These are phyloP conservation scores for Sclerotiophoma versabilis DNA, from an alignment of 2,329 filamentous ascomycete genomes.

Conservation along the genomic window DNA sequence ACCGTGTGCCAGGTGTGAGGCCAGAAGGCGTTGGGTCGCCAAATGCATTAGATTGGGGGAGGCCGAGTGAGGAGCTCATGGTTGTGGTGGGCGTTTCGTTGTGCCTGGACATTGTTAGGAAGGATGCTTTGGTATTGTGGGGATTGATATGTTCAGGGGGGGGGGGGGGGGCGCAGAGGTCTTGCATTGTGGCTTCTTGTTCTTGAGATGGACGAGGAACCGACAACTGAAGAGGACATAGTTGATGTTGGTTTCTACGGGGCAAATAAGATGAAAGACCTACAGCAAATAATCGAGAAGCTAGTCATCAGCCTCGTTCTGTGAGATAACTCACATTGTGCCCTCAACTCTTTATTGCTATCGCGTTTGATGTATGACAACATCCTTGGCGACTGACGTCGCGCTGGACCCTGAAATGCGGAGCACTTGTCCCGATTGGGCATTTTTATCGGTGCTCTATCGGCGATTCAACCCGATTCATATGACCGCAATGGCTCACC, in stretches of 20 bases:
- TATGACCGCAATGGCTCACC: constrained; percentile 2
- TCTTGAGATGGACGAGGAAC: neutral
- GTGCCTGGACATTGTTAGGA: neutral
- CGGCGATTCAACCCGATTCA: constrained; percentile 24
- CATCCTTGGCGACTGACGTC: constrained; percentile 41
- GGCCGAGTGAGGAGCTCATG: constrained; percentile 28
- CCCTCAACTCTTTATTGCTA: constrained; percentile 20
- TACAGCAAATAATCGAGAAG: neutral
- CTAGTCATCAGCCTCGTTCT: constrained; percentile 1
- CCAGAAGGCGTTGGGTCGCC: constrained; percentile 40
- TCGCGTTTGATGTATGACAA: constrained; percentile 26
- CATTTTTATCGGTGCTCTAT: constrained; percentile 18
- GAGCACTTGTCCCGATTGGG: constrained; percentile 13
- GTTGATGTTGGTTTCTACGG: too few relatives aligned
- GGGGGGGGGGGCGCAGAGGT: neutral
- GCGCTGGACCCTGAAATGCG: constrained; percentile 11
- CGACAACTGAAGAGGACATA: neutral
- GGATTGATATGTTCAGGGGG: neutral
- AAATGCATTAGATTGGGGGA: constrained; percentile 33
- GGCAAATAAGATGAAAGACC: neutral
- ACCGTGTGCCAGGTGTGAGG: constrained; percentile 46
- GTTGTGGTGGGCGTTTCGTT: constrained; percentile 4
- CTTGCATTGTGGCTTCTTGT: neutral
- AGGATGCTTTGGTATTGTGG: neutral
- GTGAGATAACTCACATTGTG: neutral